A percentile compares a stretch with the other conserved stretches of the same genome.
These are phyloP conservation scores for Colletotrichum graminicola DNA, from an alignment of 2,329 filamentous ascomycete species.

Conservation along the genomic window DNA sequence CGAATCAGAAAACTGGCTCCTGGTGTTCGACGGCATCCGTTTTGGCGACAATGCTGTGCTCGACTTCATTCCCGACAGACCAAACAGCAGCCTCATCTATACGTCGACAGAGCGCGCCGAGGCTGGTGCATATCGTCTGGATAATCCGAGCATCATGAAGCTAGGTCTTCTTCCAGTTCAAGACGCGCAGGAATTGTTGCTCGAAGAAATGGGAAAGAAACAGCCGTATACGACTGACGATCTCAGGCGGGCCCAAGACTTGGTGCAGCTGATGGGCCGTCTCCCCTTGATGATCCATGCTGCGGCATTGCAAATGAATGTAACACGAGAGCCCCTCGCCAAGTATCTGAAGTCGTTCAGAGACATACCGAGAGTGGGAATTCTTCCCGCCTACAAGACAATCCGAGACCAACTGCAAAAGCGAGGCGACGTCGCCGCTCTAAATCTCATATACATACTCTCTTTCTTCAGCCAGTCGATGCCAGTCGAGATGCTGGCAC, in stretches of 20 bases:
- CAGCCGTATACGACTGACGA: conserved; percentile 67
- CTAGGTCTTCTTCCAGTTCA: conserved; percentile 66
- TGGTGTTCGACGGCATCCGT: conserved; percentile 75
- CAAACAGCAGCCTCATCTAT: conserved; percentile 74
- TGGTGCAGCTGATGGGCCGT: conserved; percentile 73
- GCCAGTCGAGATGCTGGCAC: conserved; percentile 73
- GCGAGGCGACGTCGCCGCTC: conserved; percentile 63
- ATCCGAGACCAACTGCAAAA: conserved; percentile 63
- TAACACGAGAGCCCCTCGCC: conserved; percentile 70
- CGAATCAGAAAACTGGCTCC: conserved; percentile 71
- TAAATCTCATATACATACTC: conserved; percentile 74
- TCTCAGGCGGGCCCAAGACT: conserved; percentile 66
- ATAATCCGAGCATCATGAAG: conserved; percentile 68
- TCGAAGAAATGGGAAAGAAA: conserved; percentile 72
- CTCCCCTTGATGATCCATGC: conserved; percentile 77
- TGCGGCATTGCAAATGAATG: conserved; percentile 71
- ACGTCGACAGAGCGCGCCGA: conserved; percentile 73
- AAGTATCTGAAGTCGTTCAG: conserved; percentile 71
- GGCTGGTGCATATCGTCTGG: conserved; percentile 67
- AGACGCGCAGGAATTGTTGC: conserved; percentile 71
- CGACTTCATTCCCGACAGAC: conserved; percentile 73
- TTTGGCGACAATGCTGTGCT: conserved; percentile 70
- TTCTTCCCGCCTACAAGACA: conserved; percentile 60
- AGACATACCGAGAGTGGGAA: conserved; percentile 66
- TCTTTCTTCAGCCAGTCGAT: conserved; percentile 75